Evolutionary conservation across 1,284 basidiomycete species (phyloP).

Genomic region (Laetiporus sulphureus): DNA sequence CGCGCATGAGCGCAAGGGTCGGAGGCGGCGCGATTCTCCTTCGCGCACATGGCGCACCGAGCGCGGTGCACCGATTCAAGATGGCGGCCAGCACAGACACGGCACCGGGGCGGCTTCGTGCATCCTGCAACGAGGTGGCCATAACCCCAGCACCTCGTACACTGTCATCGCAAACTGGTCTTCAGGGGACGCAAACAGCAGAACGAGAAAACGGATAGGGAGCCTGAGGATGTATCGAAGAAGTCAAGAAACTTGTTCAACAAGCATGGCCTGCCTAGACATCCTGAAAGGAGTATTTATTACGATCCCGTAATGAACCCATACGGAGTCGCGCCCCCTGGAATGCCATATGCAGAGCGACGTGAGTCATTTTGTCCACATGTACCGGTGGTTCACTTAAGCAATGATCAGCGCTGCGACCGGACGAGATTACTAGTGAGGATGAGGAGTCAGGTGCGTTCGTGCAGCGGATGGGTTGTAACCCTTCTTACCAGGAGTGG

Average conservation of each 20-base stretch:
- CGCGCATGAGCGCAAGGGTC: too few relatives aligned
- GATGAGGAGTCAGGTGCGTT: constrained; percentile 40
- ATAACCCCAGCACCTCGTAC: too few relatives aligned
- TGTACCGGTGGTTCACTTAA: neutral
- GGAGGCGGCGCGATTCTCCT: too few relatives aligned
- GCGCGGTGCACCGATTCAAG: too few relatives aligned
- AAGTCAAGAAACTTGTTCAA: constrained; percentile 67
- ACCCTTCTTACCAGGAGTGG: too few relatives aligned
- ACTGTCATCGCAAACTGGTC: too few relatives aligned
- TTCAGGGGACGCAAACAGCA: constrained; percentile 45
- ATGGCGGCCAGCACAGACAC: too few relatives aligned
- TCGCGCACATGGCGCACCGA: too few relatives aligned
- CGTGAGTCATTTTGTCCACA: constrained; percentile 40
- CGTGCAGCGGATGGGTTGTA: too few relatives aligned
- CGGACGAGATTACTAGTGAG: constrained; percentile 57
- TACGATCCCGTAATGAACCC: constrained; percentile 93
- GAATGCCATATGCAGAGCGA: constrained; percentile 89
- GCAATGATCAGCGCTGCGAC: constrained; percentile 41
- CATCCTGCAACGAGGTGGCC: too few relatives aligned
- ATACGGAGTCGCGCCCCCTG: constrained; percentile 91
- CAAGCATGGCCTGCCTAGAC: constrained; percentile 74
- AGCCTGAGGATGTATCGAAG: constrained; percentile 26
- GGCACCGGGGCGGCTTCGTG: too few relatives aligned
- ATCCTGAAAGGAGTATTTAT: constrained; percentile 87
- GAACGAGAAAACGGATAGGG: constrained; percentile 39